Evolutionary conservation across 768 basidiomycete genomes (phyloP), one percentile per base, ranked within the genome.

Genomic region (Coprinopsis sp.): DNA sequence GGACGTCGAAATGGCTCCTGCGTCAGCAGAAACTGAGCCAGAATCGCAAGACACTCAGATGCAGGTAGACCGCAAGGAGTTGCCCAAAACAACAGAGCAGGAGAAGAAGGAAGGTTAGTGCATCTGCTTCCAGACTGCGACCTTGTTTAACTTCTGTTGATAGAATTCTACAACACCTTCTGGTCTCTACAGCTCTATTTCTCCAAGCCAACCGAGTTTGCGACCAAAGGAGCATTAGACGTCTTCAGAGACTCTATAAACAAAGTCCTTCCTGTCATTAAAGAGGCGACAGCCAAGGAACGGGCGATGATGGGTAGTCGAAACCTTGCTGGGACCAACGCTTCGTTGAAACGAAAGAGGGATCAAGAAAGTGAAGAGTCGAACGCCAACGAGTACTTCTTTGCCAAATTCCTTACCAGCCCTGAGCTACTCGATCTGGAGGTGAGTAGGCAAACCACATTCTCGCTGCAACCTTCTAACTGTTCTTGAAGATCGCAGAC

Each of bases 321-420:
- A 51, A 84, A 80, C 54, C 77, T 84, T 48, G 65, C 68, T 4
- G 70, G 66, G 0, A 51, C 64, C 2, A 66, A 67, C 12, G 62
- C 67, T 47, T 65, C 66, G 1, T 60, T 76, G 47, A 91, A 87
- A 64, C 73, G 84, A 47, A 87, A 84, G 65, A 79, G 84, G 19
- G 87, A 85, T 16, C 61, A 63, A 7, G 79, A 79, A 28, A 57
- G 63, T n/a, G 74, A 78, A 41, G 83, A 81, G 57, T 68, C 65
- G 13, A 72, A 71, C 45, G 66, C 69, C 16, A 78, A 71, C 39
- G 84, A 92, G 50, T 93, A 92, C 60, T 95, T 94, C 67, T 94
- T 93, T 58, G 89, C 92, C 29, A 96, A 94, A 64, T 94, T 91
- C 65, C 68, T 96, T 44, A 95, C 92, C 1, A 91, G 82, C 51